Percentiles rank a stretch among this genome's conserved stretches.
These are phyloP conservation scores for Endocalyx cinctus DNA, from an alignment of 2,329 filamentous ascomycete species.

Conservation along the genomic window DNA sequence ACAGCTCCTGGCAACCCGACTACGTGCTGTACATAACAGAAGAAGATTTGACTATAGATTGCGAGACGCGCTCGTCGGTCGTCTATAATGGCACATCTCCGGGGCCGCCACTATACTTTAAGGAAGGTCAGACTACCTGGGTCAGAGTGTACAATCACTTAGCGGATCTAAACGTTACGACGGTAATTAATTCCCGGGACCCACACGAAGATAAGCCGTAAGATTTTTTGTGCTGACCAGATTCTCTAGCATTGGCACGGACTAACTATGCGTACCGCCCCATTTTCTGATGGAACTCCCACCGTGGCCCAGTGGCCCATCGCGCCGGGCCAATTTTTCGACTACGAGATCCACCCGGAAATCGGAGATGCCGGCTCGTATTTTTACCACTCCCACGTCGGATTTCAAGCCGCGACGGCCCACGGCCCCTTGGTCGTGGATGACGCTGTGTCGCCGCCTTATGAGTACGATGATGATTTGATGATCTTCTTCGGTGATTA, in stretches of 20 bases:
- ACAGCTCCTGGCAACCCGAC: conserved; percentile 24
- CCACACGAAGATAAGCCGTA: too few species aligned
- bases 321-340: conserved; percentile 56
- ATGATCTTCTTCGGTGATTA: conserved; percentile 53
- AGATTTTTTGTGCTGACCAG: neutral
- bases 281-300: conserved; percentile 61
- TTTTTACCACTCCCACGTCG: conserved; percentile 65
- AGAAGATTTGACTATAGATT: conserved; percentile 39
- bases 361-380: conserved; percentile 56
- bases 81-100: conserved; percentile 50
- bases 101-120: conserved; percentile 44
- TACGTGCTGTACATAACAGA: conserved; percentile 24
- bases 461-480: conserved; percentile 58
- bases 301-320: conserved; percentile 63
- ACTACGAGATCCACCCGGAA: conserved; percentile 57
- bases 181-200: too few species aligned
- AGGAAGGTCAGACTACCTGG: conserved; percentile 47
- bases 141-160: conserved; percentile 56
- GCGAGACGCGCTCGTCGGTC: conserved; percentile 40
- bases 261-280: conserved; percentile 52
- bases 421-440: conserved; percentile 56
- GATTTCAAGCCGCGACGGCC: conserved; percentile 56
- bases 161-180: conserved; percentile 45
- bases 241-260: conserved; percentile 61
- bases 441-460: conserved; percentile 42